Base-by-base conservation (phyloP, 1,284 basidiomycete species). In the Mycocalia duriaeana region DNA sequence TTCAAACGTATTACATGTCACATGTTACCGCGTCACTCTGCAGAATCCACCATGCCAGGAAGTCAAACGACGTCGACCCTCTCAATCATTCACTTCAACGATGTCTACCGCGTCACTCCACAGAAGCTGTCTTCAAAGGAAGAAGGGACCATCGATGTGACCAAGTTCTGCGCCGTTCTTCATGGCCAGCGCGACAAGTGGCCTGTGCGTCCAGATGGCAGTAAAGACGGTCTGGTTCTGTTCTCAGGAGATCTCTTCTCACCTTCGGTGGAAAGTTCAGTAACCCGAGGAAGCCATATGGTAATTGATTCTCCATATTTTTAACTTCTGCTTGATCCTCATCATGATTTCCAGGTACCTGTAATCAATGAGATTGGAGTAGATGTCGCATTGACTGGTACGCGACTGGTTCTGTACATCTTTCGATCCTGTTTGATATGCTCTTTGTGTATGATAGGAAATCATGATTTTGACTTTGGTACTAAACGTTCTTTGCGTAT, bases 281-380 rank as follows among this genome's bases (percentile, higher is more conserved):
- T 96, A 19, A 94, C 92, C 3, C 72, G 93, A 62, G 93, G 93
- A 36, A 91, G 86, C 50, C 91, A 95, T 76, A 90, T 95, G 89
- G 89, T 91, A 55, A 47, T 62, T n/a, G 14, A 19, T 31, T 19
- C 7, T 16, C 46, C 16, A 25, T 19, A 45, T 53, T 56, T n/a
- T 34, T 3, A 34, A 34, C 31, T 14, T 14, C 14, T n/a, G n/a
- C n/a, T n/a, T n/a, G n/a, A n/a, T n/a, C n/a, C n/a, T n/a, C n/a
- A n/a, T n/a, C n/a, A n/a, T n/a, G n/a, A n/a, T n/a, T 18, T 31
- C 41, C 58, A 85, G 88, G 86, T 92, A 19, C 90, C 90, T 2
- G 78, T 93, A 16, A 79, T 93, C 68, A 93, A 94, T 54, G 68
- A 73, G 49, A 69, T 89, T 45, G 75, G 69, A n/a, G 76, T 83